Evolutionary conservation across 129 eudicot species (phyloP).

Genomic region (Escallonia herrerae): DNA sequence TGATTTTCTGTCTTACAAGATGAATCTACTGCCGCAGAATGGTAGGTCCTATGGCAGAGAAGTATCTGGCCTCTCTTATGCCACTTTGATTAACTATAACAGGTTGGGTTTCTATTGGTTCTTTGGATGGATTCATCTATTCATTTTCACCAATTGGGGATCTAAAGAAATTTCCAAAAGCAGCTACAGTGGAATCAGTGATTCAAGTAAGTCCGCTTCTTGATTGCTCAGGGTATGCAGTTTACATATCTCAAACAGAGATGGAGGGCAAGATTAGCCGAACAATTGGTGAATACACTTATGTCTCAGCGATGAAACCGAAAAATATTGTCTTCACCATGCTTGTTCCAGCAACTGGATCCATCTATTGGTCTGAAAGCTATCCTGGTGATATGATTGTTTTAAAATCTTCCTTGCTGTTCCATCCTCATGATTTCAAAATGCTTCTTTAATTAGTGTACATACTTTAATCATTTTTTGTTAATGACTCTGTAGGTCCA

Average conservation of each 20-base stretch:
- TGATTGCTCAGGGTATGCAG: conserved; percentile 91
- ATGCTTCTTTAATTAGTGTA: background rate
- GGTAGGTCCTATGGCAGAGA: too few species aligned
- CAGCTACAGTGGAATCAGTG: conserved; percentile 27
- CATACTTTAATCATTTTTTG: conserved; percentile 7
- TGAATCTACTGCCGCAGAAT: background rate
- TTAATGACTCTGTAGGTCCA: conserved; percentile 32
- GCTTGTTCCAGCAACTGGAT: conserved; percentile 73
- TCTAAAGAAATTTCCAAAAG: conserved; percentile 47
- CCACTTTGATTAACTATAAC: background rate
- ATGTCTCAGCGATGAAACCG: conserved; percentile 64
- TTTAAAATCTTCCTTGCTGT: conserved; percentile 7
- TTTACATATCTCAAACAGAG: conserved; percentile 62
- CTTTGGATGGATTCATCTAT: conserved; percentile 85
- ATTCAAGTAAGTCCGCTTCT: conserved; percentile 59
- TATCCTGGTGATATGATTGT: conserved; percentile 57
- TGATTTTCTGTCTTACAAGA: background rate
- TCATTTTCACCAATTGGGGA: conserved; percentile 80
- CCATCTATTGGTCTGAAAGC: conserved; percentile 65
- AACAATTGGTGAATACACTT: conserved; percentile 39
- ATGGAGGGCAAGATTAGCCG: conserved; percentile 56
- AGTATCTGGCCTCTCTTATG: too few species aligned
- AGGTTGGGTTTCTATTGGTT: conserved; percentile 91
- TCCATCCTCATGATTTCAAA: background rate
- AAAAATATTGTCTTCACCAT: conserved; percentile 31